These are phyloP conservation scores for Aphanomyces cochlioides DNA, from an alignment of 352 stramenopile species.

Conservation along the genomic window DNA sequence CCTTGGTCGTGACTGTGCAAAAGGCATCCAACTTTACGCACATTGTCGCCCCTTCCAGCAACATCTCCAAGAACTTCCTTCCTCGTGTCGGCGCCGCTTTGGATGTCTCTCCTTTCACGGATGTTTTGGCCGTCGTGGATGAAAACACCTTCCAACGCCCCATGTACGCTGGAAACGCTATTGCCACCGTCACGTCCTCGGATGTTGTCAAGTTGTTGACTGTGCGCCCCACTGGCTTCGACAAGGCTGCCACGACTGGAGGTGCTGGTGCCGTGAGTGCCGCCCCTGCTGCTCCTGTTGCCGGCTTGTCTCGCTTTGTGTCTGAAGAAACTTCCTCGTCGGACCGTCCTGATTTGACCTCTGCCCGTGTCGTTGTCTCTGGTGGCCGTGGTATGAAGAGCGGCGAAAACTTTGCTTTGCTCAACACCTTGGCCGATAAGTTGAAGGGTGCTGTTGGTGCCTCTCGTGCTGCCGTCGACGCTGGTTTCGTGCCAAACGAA, in stretches of 20 bases:
- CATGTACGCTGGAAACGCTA: conserved; percentile 83
- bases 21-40: conserved; percentile 74
- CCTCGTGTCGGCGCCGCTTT: conserved; percentile 93
- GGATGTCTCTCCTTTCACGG: conserved; percentile 93
- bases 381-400: conserved; percentile 96
- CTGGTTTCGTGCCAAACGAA: conserved; percentile 97
- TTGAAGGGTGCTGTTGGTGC: conserved; percentile 96
- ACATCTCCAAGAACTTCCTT: conserved; percentile 96
- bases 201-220: conserved; percentile 94
- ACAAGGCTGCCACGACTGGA: conserved; percentile 88
- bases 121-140: conserved; percentile 90
- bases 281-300: conserved; percentile 49
- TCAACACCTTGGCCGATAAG: conserved; percentile 98
- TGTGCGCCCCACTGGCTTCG: conserved; percentile 95
- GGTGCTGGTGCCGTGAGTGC: conserved; percentile 68
- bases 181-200: conserved; percentile 85
- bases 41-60: conserved; percentile 94
- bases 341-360: conserved; percentile 93
- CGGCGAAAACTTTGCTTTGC: conserved; percentile 97
- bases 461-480: conserved; percentile 96
- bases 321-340: conserved; percentile 93
- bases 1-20: conserved; percentile 66
- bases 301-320: conserved; percentile 86
- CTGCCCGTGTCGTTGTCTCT: conserved; percentile 93
- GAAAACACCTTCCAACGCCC: conserved; percentile 94